Conservation (phyloP, 768 basidiomycete genomes). For the Phanerochaete sordida region DNA sequence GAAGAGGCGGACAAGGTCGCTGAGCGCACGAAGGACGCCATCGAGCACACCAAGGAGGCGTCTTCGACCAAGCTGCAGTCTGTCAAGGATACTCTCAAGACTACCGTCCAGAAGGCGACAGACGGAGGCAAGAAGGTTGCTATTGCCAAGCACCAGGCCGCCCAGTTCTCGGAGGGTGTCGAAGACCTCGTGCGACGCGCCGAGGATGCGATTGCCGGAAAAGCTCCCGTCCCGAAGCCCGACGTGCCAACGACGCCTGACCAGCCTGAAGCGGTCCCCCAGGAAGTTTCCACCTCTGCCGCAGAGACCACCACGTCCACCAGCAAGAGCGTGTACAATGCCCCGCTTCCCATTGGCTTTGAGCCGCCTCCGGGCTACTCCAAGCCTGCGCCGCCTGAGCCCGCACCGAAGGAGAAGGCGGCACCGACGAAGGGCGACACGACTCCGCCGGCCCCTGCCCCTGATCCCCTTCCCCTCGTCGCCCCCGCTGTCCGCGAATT, state of each 20-base stretch:
- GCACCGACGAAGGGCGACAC: conserved; percentile 12
- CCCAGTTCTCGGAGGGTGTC: conserved; percentile 58
- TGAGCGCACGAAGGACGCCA: conserved; percentile 31
- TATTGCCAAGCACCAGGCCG: conserved; percentile 41
- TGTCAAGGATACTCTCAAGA: conserved; percentile 45
- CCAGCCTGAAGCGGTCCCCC: conserved; percentile 23
- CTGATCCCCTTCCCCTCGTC: conserved; percentile 64
- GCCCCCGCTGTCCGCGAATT: conserved; percentile 77
- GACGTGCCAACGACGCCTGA: conserved; percentile 23
- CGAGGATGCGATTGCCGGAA: conserved; percentile 62
- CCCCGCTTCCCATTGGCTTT: conserved; percentile 85
- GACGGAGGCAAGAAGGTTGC: conserved; percentile 35
- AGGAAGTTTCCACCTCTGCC: conserved; percentile 19
- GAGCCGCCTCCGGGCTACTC: conserved; percentile 91
- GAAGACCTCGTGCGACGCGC: conserved; percentile 67
- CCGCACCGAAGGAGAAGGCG: conserved; percentile 21
- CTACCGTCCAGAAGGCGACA: conserved; percentile 38
- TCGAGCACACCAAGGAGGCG: conserved; percentile 35
- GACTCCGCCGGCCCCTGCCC: conserved; percentile 22
- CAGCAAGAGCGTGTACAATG: conserved; percentile 53
- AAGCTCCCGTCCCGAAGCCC: conserved; percentile 29
- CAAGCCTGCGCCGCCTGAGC: conserved; percentile 53
- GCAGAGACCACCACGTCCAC: conserved; percentile 13
- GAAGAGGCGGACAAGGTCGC: conserved; percentile 33
- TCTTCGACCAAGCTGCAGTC: conserved; percentile 44